A percentile compares a stretch with the other conserved stretches of the same genome.
Conservation (phyloP, 163 green algal species). For the Coccomyxa subellipsoidea region DNA sequence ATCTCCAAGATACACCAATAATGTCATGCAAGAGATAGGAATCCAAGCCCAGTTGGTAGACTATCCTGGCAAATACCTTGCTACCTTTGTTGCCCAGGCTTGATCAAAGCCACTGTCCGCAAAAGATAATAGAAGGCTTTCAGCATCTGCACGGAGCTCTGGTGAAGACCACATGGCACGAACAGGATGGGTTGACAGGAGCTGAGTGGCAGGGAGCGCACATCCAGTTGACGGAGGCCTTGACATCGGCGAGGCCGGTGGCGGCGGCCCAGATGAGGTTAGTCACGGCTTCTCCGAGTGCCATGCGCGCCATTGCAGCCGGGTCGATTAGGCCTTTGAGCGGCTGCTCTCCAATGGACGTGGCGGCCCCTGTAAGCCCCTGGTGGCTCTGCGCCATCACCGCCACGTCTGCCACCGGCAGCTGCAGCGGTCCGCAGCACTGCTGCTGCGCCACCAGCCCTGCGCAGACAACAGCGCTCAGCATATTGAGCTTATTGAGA, state of each 20-base stretch:
- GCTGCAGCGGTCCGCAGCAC: slow-evolving; percentile 90
- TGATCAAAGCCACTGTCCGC: too few relatives aligned
- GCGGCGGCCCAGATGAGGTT: slow-evolving; percentile 81
- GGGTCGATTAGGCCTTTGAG: slow-evolving; percentile 93
- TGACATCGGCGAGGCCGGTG: slow-evolving; percentile 83
- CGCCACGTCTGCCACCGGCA: slow-evolving; percentile 89
- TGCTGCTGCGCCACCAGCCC: slow-evolving; percentile 98
- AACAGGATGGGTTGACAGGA: too few relatives aligned
- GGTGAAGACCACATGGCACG: too few relatives aligned
- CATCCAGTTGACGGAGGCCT: slow-evolving; percentile 99
- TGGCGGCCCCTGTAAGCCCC: slow-evolving; percentile 76
- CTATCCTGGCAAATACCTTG: too few relatives aligned
- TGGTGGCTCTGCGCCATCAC: slow-evolving; percentile 88
- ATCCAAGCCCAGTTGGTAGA: too few relatives aligned
- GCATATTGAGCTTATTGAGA: too few relatives aligned
- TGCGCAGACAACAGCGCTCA: slow-evolving; percentile 13
- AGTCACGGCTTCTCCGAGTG: slow-evolving; percentile 91
- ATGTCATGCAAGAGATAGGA: too few relatives aligned
- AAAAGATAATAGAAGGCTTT: too few relatives aligned
- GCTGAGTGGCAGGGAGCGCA: too few relatives aligned
- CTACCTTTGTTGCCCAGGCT: too few relatives aligned
- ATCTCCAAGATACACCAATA: too few relatives aligned
- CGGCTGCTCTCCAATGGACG: slow-evolving; percentile 93
- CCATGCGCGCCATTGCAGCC: slow-evolving; percentile 89
- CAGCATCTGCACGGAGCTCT: too few relatives aligned